Evolutionary conservation across 2,329 filamentous ascomycete species (phyloP).

Genomic region (Colletotrichum sp.): DNA sequence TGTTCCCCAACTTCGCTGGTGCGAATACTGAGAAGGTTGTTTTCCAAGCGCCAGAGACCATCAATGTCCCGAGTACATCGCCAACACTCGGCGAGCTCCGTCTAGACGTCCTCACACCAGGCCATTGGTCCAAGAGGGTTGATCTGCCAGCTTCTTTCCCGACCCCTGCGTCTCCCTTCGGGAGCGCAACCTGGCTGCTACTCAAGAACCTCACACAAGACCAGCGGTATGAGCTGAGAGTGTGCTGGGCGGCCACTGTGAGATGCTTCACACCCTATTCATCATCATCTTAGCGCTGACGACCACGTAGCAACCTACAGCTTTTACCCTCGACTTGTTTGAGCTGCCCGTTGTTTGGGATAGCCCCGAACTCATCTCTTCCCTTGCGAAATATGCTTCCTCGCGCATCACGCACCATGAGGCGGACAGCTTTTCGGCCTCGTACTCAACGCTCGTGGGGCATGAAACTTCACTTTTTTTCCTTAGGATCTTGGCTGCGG

Average conservation of each 20-base stretch:
- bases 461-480: slow-evolving; percentile 62
- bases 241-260: slow-evolving; percentile 95
- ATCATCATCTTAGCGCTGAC: slow-evolving; percentile 7
- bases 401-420: slow-evolving; percentile 40
- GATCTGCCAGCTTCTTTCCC: slow-evolving; percentile 73
- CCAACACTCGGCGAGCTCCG: slow-evolving; percentile 64
- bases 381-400: slow-evolving; percentile 66
- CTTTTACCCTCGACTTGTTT: slow-evolving; percentile 73
- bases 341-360: slow-evolving; percentile 65
- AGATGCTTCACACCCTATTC: slow-evolving; percentile 36
- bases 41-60: slow-evolving; percentile 72
- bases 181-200: slow-evolving; percentile 77
- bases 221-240: slow-evolving; percentile 85
- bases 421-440: background rate
- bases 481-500: slow-evolving; percentile 75
- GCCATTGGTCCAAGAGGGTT: slow-evolving; percentile 60
- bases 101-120: slow-evolving; percentile 68
- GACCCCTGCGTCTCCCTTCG: slow-evolving; percentile 51
- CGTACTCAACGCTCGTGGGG: background rate
- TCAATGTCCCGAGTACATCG: slow-evolving; percentile 58
- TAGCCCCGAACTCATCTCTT: slow-evolving; percentile 65
- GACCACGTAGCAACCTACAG: slow-evolving; percentile 76
- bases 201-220: slow-evolving; percentile 72
- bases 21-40: slow-evolving; percentile 93
- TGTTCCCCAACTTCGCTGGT: background rate